Conservation (phyloP, 768 basidiomycete genomes). For the Russula sp. region DNA sequence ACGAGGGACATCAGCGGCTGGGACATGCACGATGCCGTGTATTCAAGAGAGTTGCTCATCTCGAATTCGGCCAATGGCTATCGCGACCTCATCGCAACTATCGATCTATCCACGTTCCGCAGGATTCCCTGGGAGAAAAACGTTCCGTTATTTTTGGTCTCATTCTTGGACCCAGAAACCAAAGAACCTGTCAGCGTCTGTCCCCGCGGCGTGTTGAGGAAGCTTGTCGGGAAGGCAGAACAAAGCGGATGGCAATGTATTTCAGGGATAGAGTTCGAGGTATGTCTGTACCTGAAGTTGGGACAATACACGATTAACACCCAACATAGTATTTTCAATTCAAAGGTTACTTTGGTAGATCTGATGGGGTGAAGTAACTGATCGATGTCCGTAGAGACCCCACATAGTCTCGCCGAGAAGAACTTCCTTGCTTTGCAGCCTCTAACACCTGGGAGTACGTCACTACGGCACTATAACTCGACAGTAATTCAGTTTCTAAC, state of each 20-base stretch:
- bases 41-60: conserved; percentile 81
- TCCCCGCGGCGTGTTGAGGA: conserved; percentile 77
- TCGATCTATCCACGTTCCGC: conserved; percentile 86
- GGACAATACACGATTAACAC: not conserved
- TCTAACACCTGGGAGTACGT: conserved; percentile 89
- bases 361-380: conserved; percentile 10
- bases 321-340: conserved; percentile 77
- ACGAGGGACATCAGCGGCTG: conserved; percentile 55
- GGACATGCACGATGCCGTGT: conserved; percentile 89
- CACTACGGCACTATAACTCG: not conserved
- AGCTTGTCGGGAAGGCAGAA: conserved; percentile 50
- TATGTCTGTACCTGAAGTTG: conserved; percentile 34
- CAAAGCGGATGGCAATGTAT: conserved; percentile 57
- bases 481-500: not conserved
- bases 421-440: conserved; percentile 70
- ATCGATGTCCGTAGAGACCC: conserved; percentile 58
- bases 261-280: conserved; percentile 95
- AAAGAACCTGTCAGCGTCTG: conserved; percentile 74
- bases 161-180: conserved; percentile 86
- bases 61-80: conserved; percentile 93
- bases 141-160: conserved; percentile 90
- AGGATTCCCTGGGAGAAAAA: conserved; percentile 90
- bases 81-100: conserved; percentile 77
- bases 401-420: conserved; percentile 72
- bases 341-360: conserved; percentile 52